Evolutionary conservation across 2,329 filamentous ascomycete species (phyloP).

Genomic region (Teratosphaeria pseudoeucalypti): DNA sequence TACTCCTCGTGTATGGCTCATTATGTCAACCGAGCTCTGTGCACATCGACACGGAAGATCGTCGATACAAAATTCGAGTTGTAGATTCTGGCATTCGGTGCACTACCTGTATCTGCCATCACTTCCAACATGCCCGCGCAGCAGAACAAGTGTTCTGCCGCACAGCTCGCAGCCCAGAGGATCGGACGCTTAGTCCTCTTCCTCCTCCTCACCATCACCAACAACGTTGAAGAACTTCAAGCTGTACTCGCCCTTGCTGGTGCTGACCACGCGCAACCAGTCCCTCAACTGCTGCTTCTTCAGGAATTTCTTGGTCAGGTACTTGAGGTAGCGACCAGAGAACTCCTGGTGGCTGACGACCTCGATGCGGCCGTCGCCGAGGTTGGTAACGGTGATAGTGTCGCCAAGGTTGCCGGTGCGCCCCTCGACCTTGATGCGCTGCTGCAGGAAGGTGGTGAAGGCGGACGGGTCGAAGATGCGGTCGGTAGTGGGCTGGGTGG

Average conservation of each 20-base stretch:
- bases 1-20: too few relatives aligned
- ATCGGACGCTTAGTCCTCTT: constrained; percentile 71
- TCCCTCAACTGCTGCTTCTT: constrained; percentile 99
- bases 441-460: constrained; percentile 99
- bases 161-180: neutral
- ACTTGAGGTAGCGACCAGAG: constrained; percentile 98
- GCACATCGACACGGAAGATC: too few relatives aligned
- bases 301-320: constrained; percentile 99
- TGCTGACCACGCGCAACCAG: constrained; percentile 98
- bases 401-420: constrained; percentile 97
- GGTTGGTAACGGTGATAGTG: constrained; percentile 77
- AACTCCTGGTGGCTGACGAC: constrained; percentile 95
- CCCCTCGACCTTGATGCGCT: constrained; percentile 99
- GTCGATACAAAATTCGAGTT: neutral
- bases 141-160: neutral
- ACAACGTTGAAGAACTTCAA: constrained; percentile 99
- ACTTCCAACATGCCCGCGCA: neutral
- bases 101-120: neutral
- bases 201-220: constrained; percentile 93
- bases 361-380: constrained; percentile 95
- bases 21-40: too few relatives aligned
- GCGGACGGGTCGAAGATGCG: constrained; percentile 99
- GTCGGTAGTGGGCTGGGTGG: constrained; percentile 93
- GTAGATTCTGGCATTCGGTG: neutral
- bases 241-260: constrained; percentile 96